Evolutionary conservation across 2,329 filamentous ascomycete genomes (phyloP).

Genomic region (Chaetomium sp.): DNA sequence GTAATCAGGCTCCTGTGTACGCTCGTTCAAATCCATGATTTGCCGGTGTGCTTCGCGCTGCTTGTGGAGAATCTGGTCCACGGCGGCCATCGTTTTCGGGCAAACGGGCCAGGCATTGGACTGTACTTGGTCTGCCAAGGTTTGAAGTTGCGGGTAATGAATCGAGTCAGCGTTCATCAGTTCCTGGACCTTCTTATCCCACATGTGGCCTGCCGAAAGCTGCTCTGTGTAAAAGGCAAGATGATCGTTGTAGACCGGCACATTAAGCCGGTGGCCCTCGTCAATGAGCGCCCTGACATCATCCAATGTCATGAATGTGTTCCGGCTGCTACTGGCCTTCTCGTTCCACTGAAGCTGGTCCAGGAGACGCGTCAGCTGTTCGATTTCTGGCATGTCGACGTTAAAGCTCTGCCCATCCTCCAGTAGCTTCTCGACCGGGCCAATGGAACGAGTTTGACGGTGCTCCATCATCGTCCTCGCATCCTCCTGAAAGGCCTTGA

Average conservation of each 20-base stretch:
- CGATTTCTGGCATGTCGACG: conserved; percentile 51
- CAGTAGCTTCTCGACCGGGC: conserved; percentile 86
- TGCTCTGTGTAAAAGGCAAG: conserved; percentile 76
- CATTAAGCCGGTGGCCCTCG: conserved; percentile 73
- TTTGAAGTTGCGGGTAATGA: conserved; percentile 92
- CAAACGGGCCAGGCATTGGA: conserved; percentile 75
- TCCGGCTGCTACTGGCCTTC: conserved; percentile 67
- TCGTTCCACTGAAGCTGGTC: conserved; percentile 89
- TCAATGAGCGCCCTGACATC: conserved; percentile 80
- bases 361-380: conserved; percentile 71
- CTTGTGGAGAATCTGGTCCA: conserved; percentile 92
- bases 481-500: conserved; percentile 80
- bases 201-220: conserved; percentile 74
- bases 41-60: conserved; percentile 91
- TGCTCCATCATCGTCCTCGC: conserved; percentile 72
- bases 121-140: conserved; percentile 79
- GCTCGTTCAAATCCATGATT: conserved; percentile 78
- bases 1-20: conserved; percentile 74
- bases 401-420: conserved; percentile 73
- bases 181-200: conserved; percentile 92
- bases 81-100: conserved; percentile 73
- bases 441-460: conserved; percentile 62
- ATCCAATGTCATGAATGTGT: conserved; percentile 67
- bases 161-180: conserved; percentile 89
- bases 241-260: conserved; percentile 79